Evolutionary conservation across 805 yeast species (phyloP), one percentile per base, ranked within the genome.

Genomic region (Clavispora vitiphila): DNA sequence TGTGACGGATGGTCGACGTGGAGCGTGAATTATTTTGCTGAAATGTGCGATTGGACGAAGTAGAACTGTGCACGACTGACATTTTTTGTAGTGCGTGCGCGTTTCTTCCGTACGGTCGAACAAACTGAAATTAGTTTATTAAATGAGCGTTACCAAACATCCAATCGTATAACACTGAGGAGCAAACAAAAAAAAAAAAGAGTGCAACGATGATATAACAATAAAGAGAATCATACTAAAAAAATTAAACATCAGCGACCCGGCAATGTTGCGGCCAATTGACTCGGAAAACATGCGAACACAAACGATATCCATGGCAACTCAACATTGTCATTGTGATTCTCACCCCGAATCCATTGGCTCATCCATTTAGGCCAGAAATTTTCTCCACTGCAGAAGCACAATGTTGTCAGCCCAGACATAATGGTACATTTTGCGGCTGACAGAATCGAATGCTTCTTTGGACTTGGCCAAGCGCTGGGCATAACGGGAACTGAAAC

Each of bases 1-100:
- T 16, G 24, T 23, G 8, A 20, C 11, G 16, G 22, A 24, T 26
- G 30, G 30, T n/a, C 8, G 12, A 34, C 7, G 22, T 22, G 35
- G 23, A 2, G 10, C n/a, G 4, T 34, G 37, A 34, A 23, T n/a
- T 21, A 22, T 20, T 21, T 32, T 32, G 35, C 11, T 22, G 26
- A 22, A 14, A 3, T n/a, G 25, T 34, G 37, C 25, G 27, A 24
- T 15, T 31, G 24, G 35, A 16, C 41, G 35, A 23, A n/a, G 35
- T 15, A 9, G 41, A 32, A 32, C 34, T 18, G 24, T 32, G 34
- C 37, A 34, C 41, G 41, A 39, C 32, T 27, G 14, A 7, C 32
- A 15, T 29, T 29, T 29, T 29, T 29, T 14, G 5, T 26, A 12
- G 19, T 8, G 32, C 5, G 32, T 10, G 32, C 20, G 32, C 20